Conservation (phyloP, 768 basidiomycete genomes). For the Xanthoconium stramineum region DNA sequence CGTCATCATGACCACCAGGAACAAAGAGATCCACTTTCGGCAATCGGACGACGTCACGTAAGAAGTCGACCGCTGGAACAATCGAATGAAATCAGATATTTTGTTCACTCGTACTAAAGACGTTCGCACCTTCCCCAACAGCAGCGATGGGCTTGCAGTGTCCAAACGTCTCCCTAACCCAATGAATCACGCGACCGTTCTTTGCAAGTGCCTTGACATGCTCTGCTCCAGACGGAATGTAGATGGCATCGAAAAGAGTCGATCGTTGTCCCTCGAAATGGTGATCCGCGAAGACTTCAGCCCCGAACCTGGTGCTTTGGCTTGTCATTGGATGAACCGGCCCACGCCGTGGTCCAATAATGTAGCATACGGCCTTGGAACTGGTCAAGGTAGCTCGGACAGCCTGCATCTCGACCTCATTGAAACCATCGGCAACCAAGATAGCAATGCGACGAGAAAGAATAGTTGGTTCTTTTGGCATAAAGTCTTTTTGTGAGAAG, state of each 20-base stretch:
- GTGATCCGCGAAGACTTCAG: constrained; percentile 56
- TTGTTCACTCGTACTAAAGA: neutral
- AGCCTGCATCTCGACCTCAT: constrained; percentile 53
- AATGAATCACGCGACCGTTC: constrained; percentile 75
- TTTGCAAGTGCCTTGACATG: constrained; percentile 55
- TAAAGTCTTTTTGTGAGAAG: constrained; percentile 58
- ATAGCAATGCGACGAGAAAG: constrained; percentile 72
- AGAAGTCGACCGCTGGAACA: constrained; percentile 43
- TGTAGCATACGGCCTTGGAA: constrained; percentile 54
- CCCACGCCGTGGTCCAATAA: constrained; percentile 69
- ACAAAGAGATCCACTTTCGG: constrained; percentile 44
- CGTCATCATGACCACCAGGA: constrained; percentile 26
- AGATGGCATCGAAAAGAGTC: constrained; percentile 79
- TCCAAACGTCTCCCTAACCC: constrained; percentile 80
- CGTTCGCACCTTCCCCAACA: constrained; percentile 52
- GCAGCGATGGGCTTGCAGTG: constrained; percentile 84
- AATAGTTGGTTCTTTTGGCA: constrained; percentile 56
- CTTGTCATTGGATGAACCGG: constrained; percentile 36
- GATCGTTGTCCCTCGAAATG: constrained; percentile 76
- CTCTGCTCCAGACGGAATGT: constrained; percentile 68
- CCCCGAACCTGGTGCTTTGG: constrained; percentile 15
- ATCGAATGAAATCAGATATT: neutral
- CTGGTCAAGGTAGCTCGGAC: constrained; percentile 53
- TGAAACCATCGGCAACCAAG: constrained; percentile 73
- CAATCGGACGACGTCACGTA: constrained; percentile 45